phyloP scores from a whole-genome alignment of 306 rosid species.

The Fagus crenata region DNA sequence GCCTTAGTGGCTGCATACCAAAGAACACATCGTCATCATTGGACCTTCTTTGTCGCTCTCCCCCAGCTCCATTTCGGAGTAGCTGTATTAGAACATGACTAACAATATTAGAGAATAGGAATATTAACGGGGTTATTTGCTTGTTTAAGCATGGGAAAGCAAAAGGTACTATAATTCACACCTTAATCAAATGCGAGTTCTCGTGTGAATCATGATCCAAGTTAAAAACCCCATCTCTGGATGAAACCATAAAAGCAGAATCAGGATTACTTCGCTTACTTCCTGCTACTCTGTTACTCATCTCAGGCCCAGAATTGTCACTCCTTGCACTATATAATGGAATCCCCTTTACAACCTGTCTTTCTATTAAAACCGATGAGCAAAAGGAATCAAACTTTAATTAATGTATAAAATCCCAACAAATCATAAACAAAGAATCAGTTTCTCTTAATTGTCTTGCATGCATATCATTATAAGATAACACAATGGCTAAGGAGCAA shows the following conservation, averaged over 20 bases:
- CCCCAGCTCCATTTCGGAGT: slow-evolving; percentile 65
- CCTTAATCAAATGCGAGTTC: slow-evolving; percentile 82
- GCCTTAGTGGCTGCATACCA: slow-evolving; percentile 65
- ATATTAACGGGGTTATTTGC: not conserved
- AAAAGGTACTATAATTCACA: slow-evolving; percentile 25
- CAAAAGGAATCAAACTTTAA: slow-evolving; percentile 38
- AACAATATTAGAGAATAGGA: slow-evolving; percentile 22
- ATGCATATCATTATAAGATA: not conserved
- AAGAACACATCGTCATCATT: slow-evolving; percentile 64
- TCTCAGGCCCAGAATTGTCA: slow-evolving; percentile 72
- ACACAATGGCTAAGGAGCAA: slow-evolving; percentile 26
- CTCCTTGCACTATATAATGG: slow-evolving; percentile 82
- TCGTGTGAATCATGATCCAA: slow-evolving; percentile 68
- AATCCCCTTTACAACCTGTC: slow-evolving; percentile 76
- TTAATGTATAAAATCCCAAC: slow-evolving; percentile 18
- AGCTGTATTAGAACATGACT: slow-evolving; percentile 46
- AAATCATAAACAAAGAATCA: not conserved
- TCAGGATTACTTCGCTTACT: slow-evolving; percentile 85
- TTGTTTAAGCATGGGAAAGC: slow-evolving; percentile 15
- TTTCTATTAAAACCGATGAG: slow-evolving; percentile 50
- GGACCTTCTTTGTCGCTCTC: slow-evolving; percentile 69
- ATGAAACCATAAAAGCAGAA: slow-evolving; percentile 68
- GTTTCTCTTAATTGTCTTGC: slow-evolving; percentile 14
- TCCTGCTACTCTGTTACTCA: slow-evolving; percentile 63
- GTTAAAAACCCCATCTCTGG: slow-evolving; percentile 63